Conservation (phyloP, 805 yeast genomes). For the Saturnispora halmiae region DNA sequence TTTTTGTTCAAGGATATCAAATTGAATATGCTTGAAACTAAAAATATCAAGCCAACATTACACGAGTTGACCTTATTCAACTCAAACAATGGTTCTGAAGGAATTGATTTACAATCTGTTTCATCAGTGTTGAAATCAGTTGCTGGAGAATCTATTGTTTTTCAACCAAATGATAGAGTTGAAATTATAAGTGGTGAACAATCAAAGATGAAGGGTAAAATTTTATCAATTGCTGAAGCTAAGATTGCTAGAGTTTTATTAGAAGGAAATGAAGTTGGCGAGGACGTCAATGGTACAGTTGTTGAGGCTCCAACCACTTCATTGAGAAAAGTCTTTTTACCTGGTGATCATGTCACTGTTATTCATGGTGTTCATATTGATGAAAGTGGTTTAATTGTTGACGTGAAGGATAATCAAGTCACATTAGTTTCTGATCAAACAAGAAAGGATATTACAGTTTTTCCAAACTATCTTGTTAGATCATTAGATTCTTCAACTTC, state of each 20-base stretch:
- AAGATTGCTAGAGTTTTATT: slow-evolving; percentile 44
- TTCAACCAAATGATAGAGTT: slow-evolving; percentile 91
- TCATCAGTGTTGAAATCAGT: slow-evolving; percentile 75
- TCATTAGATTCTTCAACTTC: slow-evolving; percentile 78
- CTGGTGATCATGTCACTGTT: slow-evolving; percentile 94
- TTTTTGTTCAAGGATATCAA: slow-evolving; percentile 80
- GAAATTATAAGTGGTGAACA: slow-evolving; percentile 92
- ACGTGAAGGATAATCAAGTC: slow-evolving; percentile 74
- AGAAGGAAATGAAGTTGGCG: slow-evolving; percentile 45
- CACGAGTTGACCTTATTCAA: slow-evolving; percentile 82
- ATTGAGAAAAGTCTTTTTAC: slow-evolving; percentile 73
- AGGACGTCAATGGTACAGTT: slow-evolving; percentile 41
- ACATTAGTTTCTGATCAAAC: slow-evolving; percentile 86
- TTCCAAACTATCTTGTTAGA: slow-evolving; percentile 81
- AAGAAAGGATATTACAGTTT: slow-evolving; percentile 80
- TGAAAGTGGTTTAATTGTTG: slow-evolving; percentile 90
- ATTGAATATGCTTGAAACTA: slow-evolving; percentile 70
- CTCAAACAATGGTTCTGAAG: slow-evolving; percentile 42
- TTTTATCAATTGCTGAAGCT: slow-evolving; percentile 52
- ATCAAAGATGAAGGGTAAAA: slow-evolving; percentile 77
- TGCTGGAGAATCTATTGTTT: slow-evolving; percentile 45
- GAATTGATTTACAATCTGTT: slow-evolving; percentile 78
- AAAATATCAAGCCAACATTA: slow-evolving; percentile 71
- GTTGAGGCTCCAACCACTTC: slow-evolving; percentile 77
- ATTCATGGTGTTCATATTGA: slow-evolving; percentile 85